Evolutionary conservation across 2,329 filamentous ascomycete species (phyloP), one percentile per base, ranked within the genome.

Genomic region (Onygenales sp.): DNA sequence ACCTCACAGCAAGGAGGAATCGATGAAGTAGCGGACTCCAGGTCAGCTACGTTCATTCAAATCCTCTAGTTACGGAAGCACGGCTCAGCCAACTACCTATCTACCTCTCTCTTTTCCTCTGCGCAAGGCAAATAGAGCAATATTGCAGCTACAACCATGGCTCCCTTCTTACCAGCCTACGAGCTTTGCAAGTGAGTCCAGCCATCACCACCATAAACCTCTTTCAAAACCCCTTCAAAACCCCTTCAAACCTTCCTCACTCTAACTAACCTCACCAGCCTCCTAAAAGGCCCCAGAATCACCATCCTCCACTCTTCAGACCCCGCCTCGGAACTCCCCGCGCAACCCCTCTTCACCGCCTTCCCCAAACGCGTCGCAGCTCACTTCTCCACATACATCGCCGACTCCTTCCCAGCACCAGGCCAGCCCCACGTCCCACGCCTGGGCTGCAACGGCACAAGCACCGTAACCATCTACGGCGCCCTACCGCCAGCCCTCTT

Each of bases 311-410:
- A 59, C 50, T 51, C 53, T 3, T 7, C 36, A 5, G 33, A 17
- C 17, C 43, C 6, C 7, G 36, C 48, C n/a, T 53, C n/a, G 54
- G 53, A 17, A 44, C 39, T 3, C 55, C 55, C 5, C 21, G 21
- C 5, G 3, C 31, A 41, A 27, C 21, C 51, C 17, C 50, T 59
- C 13, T 56, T 39, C 36, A 33, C 51, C 7, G 41, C 44, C 33
- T 54, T 56, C 17, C 57, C 57, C 14, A 50, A 52, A 44, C 50
- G 50, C 43, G 27, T 56, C 13, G 32, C 55, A 4, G 52, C 13
- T 3, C 52, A 58, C 14, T 59, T 59, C 42, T 59, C 57, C 27
- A n/a, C 21, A 7, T 39, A 52, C 17, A 17, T 57, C 7, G 51
- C 43, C 14, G 57, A 58, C 32, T 55, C 51, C 27, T 56, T 58